Base-by-base conservation (phyloP, 2,329 filamentous ascomycete genomes). In the Ascochyta koolunga region DNA sequence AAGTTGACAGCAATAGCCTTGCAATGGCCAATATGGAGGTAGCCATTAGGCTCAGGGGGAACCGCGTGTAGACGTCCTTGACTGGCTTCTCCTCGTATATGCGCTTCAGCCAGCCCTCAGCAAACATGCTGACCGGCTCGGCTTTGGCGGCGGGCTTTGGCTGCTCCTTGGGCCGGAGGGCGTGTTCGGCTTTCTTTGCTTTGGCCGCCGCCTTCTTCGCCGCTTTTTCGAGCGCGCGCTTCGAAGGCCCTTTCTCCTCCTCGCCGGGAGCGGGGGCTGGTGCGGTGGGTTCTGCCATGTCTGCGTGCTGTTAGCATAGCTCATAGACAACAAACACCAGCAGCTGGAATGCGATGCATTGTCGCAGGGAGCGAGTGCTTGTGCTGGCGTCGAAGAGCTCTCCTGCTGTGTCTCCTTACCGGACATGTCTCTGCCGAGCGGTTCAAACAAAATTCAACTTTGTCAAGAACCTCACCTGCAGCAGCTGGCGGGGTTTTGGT, bases 1-100 rank as follows among this genome's bases (percentile, higher is more conserved):
- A 98, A 98, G 77, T 98, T 97, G 75, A 98, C 86, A 0, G 91
- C 89, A 73, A 98, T 97, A 19, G 95, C 93, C 79, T 98, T 98
- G 61, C 89, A 90, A 72, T 98, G 95, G 18, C 93, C 93, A 64
- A 98, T 89, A 71, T 97, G 93, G 9, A 97, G 83, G 73, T 89
- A 97, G 49, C 93, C 95, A 74, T 98, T 98, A 41, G 95, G 95
- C 77, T 82, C 80, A 24, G 80, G 80, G 80, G 80, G 55, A 82
- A 82, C 47, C 80, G 79, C 9, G 80, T 79, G 48, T 76, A 72
- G 32, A 82, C 78, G 11, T 77, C 67, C 24, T 69, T 60, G 40
- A 77, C 77, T 1, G 78, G 76, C 68, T 81, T 81, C 67, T 81
- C 78, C 45, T 79, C 74, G 67, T 81, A 81, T 4, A 81, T 77